phyloP scores from a whole-genome alignment of 176 grass and related monocot species.

The Panicum miliaceum region DNA sequence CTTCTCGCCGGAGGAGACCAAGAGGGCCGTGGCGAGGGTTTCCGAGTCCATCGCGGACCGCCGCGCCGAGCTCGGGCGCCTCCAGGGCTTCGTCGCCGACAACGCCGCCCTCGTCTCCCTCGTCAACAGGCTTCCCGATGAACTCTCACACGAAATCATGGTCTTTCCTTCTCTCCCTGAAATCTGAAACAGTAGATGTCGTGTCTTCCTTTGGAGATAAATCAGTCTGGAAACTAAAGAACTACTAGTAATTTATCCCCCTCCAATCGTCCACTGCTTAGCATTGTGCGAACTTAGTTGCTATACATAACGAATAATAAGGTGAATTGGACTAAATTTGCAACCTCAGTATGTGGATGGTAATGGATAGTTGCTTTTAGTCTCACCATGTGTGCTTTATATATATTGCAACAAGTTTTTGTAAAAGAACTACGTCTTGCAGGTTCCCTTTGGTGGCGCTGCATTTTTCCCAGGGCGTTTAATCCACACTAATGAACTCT shows the following conservation, averaged over 20 bases:
- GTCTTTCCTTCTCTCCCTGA: conserved; percentile 11
- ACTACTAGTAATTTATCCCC: background rate
- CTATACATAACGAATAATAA: background rate
- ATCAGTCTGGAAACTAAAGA: conserved; percentile 3
- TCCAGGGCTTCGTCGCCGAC: conserved; percentile 70
- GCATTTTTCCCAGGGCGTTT: conserved; percentile 86
- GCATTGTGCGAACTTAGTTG: background rate
- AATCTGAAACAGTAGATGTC: background rate
- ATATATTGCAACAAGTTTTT: background rate
- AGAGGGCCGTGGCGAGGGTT: conserved; percentile 62
- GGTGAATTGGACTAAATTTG: background rate
- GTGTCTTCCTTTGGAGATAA: background rate
- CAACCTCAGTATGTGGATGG: conserved; percentile 3
- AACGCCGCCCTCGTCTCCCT: conserved; percentile 76
- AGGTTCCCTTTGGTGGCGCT: conserved; percentile 89
- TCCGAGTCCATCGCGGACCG: conserved; percentile 56
- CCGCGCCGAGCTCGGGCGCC: conserved; percentile 54
- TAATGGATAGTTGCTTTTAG: background rate
- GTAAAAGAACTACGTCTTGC: background rate
- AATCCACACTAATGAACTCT: conserved; percentile 85
- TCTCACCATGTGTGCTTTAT: background rate
- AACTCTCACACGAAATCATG: conserved; percentile 93
- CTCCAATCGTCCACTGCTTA: background rate
- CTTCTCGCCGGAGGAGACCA: conserved; percentile 67
- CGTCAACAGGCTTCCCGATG: conserved; percentile 74